Base-by-base conservation (phyloP, 78 protist species). In the Speleostelium caveatum region DNA sequence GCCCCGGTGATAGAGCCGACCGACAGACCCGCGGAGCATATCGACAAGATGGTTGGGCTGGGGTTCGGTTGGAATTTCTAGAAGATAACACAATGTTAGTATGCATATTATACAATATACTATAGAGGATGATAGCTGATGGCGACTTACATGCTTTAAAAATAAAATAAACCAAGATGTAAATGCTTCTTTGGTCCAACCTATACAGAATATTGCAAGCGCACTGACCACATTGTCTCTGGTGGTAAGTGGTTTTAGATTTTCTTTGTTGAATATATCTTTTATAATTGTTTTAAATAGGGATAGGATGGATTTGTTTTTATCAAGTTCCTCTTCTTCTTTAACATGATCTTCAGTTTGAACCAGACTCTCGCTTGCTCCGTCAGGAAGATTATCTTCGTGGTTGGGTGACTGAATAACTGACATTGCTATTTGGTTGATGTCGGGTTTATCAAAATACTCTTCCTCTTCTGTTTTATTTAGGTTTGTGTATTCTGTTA, bases 151-250 rank as follows among this genome's bases (percentile, higher is more conserved):
- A 73, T 38, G 36, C 21, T 51, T 30, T 8, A 73, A 19, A 45
- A 73, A 73, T 33, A 59, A 45, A 8, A 33, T 30, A 36, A 36
- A 73, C 79, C 79, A 73, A n/a, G 66, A 2, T 28, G 56, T 35
- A 22, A 73, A 58, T 22, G 67, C 79, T 58, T 73, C 79, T 58
- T 73, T 73, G 2, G 56, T 35, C 62, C 62, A 73, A 8, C 79
- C 79, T 17, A 53, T 35, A 58, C 79, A 73, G 56, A 73, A 73
- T 21, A 73, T 22, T 35, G 55, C 51, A 22, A 58, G 17, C 1
- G 42, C 38, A 58, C 56, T 73, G 2, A 73, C 3, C 2, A 73
- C 56, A 58, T 73, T 73, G 2, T 73, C 67, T 73, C 26, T 73
- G 4, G 39, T 56, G 5, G 56, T 2, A 7, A 73, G 5, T 35